A percentile compares a stretch with the other conserved stretches of the same genome.
Evolutionary conservation across 1,284 basidiomycete species (phyloP).

Genomic region (Trichosporon ovoides): DNA sequence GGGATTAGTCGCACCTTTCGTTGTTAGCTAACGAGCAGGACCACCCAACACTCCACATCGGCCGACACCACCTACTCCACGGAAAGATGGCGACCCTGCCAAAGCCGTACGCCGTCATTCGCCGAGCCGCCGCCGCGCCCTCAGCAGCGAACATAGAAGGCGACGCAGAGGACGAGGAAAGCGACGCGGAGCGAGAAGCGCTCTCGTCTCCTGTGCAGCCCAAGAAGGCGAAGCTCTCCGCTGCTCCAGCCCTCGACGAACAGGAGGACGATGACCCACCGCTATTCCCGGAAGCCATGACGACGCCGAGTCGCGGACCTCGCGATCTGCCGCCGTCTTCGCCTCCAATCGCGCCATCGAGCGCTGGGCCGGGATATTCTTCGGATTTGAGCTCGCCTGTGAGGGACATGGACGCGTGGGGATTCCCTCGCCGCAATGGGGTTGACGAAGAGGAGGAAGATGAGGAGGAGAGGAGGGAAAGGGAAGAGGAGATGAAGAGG

Average conservation of each 20-base stretch:
- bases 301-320: slow-evolving; percentile 7
- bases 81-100: slow-evolving; percentile 71
- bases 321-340: slow-evolving; percentile 13
- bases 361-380: slow-evolving; percentile 35
- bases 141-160: slow-evolving; percentile 7
- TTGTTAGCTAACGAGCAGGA: slow-evolving; percentile 51
- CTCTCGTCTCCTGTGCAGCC: slow-evolving; percentile 18
- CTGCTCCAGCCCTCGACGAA: slow-evolving; percentile 8
- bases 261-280: slow-evolving; percentile 32
- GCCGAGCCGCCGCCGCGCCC: slow-evolving; percentile 22
- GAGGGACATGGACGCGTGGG: slow-evolving; percentile 10
- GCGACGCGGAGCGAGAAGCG: slow-evolving; percentile 22
- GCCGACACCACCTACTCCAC: slow-evolving; percentile 75
- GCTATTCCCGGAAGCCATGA: slow-evolving; percentile 23
- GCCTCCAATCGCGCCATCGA: slow-evolving; percentile 12
- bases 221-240: slow-evolving; percentile 4
- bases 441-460: slow-evolving; percentile 21
- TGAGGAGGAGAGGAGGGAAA: slow-evolving; percentile 21
- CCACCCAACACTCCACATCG: slow-evolving; percentile 72
- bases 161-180: slow-evolving; percentile 23
- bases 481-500: slow-evolving; percentile 13
- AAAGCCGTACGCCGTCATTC: slow-evolving; percentile 67
- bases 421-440: neutral
- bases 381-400: slow-evolving; percentile 37
- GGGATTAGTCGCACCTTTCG: neutral